These are phyloP conservation scores for Crithidia bombi DNA, from an alignment of 208 protist genomes.

Conservation along the genomic window DNA sequence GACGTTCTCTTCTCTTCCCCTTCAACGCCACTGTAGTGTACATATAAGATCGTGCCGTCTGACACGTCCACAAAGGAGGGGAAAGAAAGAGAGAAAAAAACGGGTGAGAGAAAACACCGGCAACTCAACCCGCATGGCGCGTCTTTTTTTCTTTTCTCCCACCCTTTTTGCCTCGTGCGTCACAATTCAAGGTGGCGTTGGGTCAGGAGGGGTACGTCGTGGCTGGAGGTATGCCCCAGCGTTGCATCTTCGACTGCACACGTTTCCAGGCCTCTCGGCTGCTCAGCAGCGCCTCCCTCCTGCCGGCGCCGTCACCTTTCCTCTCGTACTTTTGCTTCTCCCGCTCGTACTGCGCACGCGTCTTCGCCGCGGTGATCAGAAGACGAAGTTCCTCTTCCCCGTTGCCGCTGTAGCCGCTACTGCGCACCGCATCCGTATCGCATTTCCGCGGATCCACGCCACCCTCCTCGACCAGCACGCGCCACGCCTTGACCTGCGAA, in stretches of 20 bases:
- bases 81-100: no score
- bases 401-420: slow-evolving; percentile 3
- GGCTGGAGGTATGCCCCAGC: background rate
- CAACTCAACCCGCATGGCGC: no score
- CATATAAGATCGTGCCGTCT: no score
- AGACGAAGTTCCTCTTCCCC: slow-evolving; percentile 25
- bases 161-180: background rate
- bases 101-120: no score
- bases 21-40: no score
- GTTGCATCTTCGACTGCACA: slow-evolving; percentile 1
- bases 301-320: slow-evolving; percentile 9
- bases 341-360: slow-evolving; percentile 14
- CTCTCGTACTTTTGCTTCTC: slow-evolving; percentile 12
- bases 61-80: no score
- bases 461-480: slow-evolving; percentile 18
- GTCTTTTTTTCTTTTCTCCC: slow-evolving; percentile 3
- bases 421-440: slow-evolving; percentile 9
- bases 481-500: slow-evolving; percentile 27
- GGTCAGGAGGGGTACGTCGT: no score
- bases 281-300: slow-evolving; percentile 1
- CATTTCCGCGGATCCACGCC: slow-evolving; percentile 18
- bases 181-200: background rate
- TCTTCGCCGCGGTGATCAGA: slow-evolving; percentile 18
- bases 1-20: no score
- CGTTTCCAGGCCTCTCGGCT: slow-evolving; percentile 19